These are phyloP conservation scores for Fermentozyma sake DNA, from an alignment of 1,139 yeast species.

Conservation along the genomic window DNA sequence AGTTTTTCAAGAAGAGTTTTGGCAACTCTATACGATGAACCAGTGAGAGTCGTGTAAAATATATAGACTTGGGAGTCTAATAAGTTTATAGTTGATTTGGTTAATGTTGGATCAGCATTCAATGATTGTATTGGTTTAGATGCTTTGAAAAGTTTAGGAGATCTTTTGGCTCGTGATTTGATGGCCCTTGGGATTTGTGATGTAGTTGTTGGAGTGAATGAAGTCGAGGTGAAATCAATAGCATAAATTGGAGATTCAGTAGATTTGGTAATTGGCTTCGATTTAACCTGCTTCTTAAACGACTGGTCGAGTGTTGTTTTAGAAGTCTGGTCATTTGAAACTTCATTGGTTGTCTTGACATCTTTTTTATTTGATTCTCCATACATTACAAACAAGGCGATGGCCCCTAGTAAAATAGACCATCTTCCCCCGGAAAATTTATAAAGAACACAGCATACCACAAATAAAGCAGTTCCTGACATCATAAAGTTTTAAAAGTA, in stretches of 20 bases:
- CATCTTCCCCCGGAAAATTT: slow-evolving; percentile 23
- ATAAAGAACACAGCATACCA: slow-evolving; percentile 17
- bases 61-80: slow-evolving; percentile 50
- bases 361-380: no score
- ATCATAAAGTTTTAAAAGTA: no score
- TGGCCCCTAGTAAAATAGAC: slow-evolving; percentile 16
- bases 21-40: slow-evolving; percentile 73
- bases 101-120: slow-evolving; percentile 19
- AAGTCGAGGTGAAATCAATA: slow-evolving; percentile 41
- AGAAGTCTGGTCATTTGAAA: no score
- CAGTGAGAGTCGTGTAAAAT: slow-evolving; percentile 83
- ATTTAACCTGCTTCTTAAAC: not conserved
- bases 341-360: no score
- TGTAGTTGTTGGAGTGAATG: slow-evolving; percentile 23
- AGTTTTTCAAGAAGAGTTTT: slow-evolving; percentile 38
- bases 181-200: slow-evolving; percentile 22
- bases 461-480: slow-evolving; percentile 2
- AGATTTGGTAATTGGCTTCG: slow-evolving; percentile 1
- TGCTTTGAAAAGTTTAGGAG: slow-evolving; percentile 40
- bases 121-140: slow-evolving; percentile 19
- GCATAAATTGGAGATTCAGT: slow-evolving; percentile 35
- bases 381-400: slow-evolving; percentile 8
- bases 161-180: slow-evolving; percentile 20
- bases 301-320: slow-evolving; percentile 3
- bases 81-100: slow-evolving; percentile 28